phyloP scores from a whole-genome alignment of 352 stramenopile genomes.

The Globisporangium okanoganense region DNA sequence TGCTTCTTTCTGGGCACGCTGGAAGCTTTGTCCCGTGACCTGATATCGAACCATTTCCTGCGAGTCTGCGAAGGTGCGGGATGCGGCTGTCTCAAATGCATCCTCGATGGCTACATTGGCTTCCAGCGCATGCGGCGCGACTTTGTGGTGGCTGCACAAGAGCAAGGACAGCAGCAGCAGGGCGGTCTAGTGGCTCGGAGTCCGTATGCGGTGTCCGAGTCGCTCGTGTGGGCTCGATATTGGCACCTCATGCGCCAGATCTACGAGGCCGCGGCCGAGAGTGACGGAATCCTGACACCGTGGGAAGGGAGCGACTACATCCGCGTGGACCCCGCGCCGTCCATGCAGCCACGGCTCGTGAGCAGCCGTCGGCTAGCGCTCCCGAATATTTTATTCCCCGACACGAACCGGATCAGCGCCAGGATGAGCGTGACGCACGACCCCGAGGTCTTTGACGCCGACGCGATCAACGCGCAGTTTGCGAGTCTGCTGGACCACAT shows the following conservation, averaged over 20 bases:
- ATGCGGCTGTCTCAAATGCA: slow-evolving; percentile 79
- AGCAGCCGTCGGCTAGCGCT: slow-evolving; percentile 42
- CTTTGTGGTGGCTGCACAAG: slow-evolving; percentile 19
- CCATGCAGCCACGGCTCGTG: slow-evolving; percentile 40
- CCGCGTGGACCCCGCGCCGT: slow-evolving; percentile 24
- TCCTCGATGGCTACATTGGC: slow-evolving; percentile 75
- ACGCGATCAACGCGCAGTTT: slow-evolving; percentile 51
- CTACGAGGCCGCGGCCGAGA: slow-evolving; percentile 62
- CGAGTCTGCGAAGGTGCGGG: slow-evolving; percentile 65
- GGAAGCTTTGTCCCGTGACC: slow-evolving; percentile 49
- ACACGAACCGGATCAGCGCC: slow-evolving; percentile 57
- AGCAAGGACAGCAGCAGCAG: slow-evolving; percentile 10
- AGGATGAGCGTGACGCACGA: slow-evolving; percentile 38
- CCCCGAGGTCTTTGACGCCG: slow-evolving; percentile 52
- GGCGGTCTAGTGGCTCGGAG: slow-evolving; percentile 11
- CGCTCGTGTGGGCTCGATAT: slow-evolving; percentile 69
- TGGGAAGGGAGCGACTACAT: slow-evolving; percentile 44
- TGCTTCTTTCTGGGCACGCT: slow-evolving; percentile 72
- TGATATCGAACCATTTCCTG: slow-evolving; percentile 47
- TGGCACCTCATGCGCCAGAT: slow-evolving; percentile 83
- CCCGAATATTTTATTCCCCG: slow-evolving; percentile 66
- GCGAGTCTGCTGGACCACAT: slow-evolving; percentile 27
- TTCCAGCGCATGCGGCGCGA: slow-evolving; percentile 75
- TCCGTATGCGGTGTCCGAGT: slow-evolving; percentile 44
- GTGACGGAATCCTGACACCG: slow-evolving; percentile 52